Base-by-base conservation (phyloP, 306 rosid genomes). In the Quercus cerris region DNA sequence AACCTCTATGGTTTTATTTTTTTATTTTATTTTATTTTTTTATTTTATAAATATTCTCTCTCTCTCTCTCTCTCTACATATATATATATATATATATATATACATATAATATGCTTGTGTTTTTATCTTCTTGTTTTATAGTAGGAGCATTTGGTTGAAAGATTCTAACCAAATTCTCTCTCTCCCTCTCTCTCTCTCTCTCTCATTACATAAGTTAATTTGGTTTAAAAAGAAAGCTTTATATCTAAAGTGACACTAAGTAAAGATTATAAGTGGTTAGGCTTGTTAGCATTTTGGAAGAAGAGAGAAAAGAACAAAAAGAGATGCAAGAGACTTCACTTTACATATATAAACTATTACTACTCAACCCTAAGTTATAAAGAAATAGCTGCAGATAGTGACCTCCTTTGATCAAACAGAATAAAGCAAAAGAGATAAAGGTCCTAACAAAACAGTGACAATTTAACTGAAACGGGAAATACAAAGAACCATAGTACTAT, bases 1-100 rank as follows among this genome's bases (percentile, higher is more conserved):
- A 81, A 83, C 56, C 62, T 81, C 59, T 74, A 35, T 35, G 41
- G 30, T 28, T 28, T 28, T 28, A 1, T 35, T 35, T 5, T 33
- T 80, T 28, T 51, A 5, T 5, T 74, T 70, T 81, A 54, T 80
- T 31, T 56, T 25, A 25, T 25, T 81, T 59, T 80, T 31, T 56
- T 80, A 38, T 80, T 31, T 56, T 80, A 38, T 59, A 84, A 90
- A 82, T 86, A 87, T 86, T 90, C 88, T 86, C 77, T 70, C 52
- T 54, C 73, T 19, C 28, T 38, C 46, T 38, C 46, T 38, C 44
- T 38, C 44, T 38, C 8, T 35, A 0, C 9, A 15, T 71, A 59
- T 25, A 7, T 62, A 54, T 4, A 33, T 33, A 35, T 6, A 38
- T 38, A 38, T 38, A 49, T 49, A 49, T 49, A 49, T 12, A 49